Evolutionary conservation across 495 filamentous ascomycete species (phyloP).

Genomic region (Penicillium samsonianum): DNA sequence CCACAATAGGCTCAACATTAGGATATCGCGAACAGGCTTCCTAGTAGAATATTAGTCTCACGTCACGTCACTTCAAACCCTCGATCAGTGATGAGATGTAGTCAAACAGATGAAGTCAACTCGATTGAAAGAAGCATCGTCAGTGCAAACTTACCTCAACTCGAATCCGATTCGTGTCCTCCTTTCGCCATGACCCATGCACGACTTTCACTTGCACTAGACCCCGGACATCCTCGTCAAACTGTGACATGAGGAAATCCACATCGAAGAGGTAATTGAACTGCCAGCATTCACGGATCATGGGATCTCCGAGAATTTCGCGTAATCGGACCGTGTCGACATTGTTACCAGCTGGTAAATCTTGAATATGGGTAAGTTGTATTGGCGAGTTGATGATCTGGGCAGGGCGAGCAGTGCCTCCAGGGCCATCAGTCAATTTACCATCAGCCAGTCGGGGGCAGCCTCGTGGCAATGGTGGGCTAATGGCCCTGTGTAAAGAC

Average conservation of each 20-base stretch:
- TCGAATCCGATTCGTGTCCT: conserved; percentile 58
- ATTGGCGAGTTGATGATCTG: conserved; percentile 62
- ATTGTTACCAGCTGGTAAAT: conserved; percentile 63
- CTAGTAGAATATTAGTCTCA: conserved; percentile 32
- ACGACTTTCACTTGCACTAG: conserved; percentile 72
- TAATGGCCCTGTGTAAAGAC: conserved; percentile 8
- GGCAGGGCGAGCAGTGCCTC: background rate
- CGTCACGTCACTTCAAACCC: too few relatives aligned
- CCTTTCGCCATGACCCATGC: conserved; percentile 85
- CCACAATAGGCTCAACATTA: conserved; percentile 71
- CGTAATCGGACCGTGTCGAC: conserved; percentile 64
- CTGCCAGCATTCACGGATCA: conserved; percentile 84
- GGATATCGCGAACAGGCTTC: conserved; percentile 61
- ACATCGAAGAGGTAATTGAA: conserved; percentile 89
- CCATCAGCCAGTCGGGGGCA: background rate
- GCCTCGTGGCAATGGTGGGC: background rate
- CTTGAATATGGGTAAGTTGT: conserved; percentile 69
- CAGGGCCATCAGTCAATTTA: background rate
- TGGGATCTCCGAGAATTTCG: conserved; percentile 77
- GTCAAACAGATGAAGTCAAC: background rate
- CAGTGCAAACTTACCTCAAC: conserved; percentile 57
- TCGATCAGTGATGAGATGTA: background rate
- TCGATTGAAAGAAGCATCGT: background rate
- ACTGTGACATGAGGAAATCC: conserved; percentile 67
- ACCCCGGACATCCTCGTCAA: conserved; percentile 68